Conservation (phyloP, 768 basidiomycete species). For the Ephemerocybe angulata region DNA sequence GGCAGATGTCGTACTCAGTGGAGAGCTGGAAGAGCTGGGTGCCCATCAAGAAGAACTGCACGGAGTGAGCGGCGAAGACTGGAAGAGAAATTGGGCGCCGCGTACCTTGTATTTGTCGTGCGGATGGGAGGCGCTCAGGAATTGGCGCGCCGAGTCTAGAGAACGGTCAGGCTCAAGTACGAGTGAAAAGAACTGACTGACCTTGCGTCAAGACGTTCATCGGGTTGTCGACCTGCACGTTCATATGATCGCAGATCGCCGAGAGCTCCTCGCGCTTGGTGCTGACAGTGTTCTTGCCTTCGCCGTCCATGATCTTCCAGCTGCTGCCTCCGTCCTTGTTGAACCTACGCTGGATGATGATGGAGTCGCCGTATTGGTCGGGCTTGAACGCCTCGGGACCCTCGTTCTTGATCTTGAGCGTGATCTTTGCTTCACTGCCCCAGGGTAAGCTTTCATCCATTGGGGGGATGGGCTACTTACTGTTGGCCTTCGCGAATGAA, state of each 20-base stretch:
- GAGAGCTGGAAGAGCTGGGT: slow-evolving; percentile 87
- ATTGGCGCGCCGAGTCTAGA: slow-evolving; percentile 69
- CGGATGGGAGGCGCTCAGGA: slow-evolving; percentile 78
- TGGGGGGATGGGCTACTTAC: slow-evolving; percentile 50
- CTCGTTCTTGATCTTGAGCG: slow-evolving; percentile 80
- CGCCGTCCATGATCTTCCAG: slow-evolving; percentile 80
- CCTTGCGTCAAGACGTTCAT: slow-evolving; percentile 93
- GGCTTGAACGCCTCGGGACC: slow-evolving; percentile 88
- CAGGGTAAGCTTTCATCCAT: too few species aligned
- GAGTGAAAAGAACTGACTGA: slow-evolving; percentile 24
- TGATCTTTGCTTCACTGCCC: too few species aligned
- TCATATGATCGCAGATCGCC: slow-evolving; percentile 94
- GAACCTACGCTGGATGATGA: slow-evolving; percentile 80
- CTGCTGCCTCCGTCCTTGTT: slow-evolving; percentile 67
- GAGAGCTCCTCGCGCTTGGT: slow-evolving; percentile 82
- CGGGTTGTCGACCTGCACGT: slow-evolving; percentile 94
- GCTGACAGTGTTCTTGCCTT: slow-evolving; percentile 57
- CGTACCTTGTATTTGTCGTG: slow-evolving; percentile 91
- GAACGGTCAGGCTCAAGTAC: too few species aligned
- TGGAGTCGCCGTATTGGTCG: slow-evolving; percentile 81
- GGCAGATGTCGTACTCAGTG: slow-evolving; percentile 81
- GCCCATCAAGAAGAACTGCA: slow-evolving; percentile 91
- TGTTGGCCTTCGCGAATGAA: slow-evolving; percentile 81
- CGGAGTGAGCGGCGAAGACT: too few species aligned
- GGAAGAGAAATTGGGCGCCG: too few species aligned